Percentiles rank a stretch among this genome's conserved stretches.
These are phyloP conservation scores for Mucor piriformis DNA, from an alignment of 371 early-diverging fungal species.

Conservation along the genomic window DNA sequence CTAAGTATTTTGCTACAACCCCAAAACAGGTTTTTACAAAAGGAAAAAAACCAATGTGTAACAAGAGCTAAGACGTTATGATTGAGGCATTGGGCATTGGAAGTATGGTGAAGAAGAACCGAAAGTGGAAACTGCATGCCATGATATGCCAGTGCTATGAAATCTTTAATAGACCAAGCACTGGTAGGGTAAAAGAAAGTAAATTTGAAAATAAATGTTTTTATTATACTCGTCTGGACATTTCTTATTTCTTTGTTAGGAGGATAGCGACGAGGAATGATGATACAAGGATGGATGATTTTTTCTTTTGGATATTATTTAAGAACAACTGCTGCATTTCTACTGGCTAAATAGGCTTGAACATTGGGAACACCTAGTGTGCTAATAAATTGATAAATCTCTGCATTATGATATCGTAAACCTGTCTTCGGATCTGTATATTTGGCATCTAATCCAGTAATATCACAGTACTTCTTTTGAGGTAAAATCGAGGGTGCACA, in stretches of 20 bases:
- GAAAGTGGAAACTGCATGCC: constrained; percentile 24
- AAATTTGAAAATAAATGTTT: not conserved
- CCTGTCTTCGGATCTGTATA: constrained; percentile 91
- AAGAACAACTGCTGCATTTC: constrained; percentile 84
- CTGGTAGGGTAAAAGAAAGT: constrained; percentile 35
- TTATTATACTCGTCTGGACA: not conserved
- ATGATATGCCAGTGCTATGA: constrained; percentile 35
- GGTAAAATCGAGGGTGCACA: constrained; percentile 84
- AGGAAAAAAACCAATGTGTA: too few relatives aligned
- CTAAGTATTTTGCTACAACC: too few relatives aligned
- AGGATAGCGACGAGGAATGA: constrained; percentile 22
- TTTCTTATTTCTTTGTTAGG: constrained; percentile 14
- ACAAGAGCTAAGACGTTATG: too few relatives aligned
- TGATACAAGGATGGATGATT: not conserved
- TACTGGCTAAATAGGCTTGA: constrained; percentile 79
- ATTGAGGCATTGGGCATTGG: constrained; percentile 25
- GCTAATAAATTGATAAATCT: constrained; percentile 81
- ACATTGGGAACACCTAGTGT: constrained; percentile 73
- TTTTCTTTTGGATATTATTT: constrained; percentile 25
- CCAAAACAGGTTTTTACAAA: too few relatives aligned
- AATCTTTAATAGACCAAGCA: constrained; percentile 30
- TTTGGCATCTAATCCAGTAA: constrained; percentile 82
- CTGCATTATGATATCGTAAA: constrained; percentile 80
- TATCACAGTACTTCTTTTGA: constrained; percentile 90
- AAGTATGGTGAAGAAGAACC: constrained; percentile 23